Evolutionary conservation across 306 rosid genomes (phyloP).

Genomic region (Vicia sativa): DNA sequence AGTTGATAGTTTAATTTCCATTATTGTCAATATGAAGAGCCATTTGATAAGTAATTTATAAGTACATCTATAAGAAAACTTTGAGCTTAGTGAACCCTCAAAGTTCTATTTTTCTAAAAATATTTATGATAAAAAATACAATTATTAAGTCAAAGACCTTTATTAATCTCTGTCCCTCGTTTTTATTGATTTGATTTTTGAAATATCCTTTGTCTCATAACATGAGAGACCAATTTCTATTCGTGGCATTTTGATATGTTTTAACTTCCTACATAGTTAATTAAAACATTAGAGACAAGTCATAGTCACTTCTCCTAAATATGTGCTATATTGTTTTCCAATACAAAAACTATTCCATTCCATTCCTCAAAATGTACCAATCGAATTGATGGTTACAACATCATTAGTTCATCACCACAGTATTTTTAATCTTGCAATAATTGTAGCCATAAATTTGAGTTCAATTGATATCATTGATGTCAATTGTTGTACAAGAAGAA

Average conservation of each 20-base stretch:
- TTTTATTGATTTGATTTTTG: neutral
- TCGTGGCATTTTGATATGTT: neutral
- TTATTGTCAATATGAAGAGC: too few relatives aligned
- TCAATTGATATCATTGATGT: neutral
- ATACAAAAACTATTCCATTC: constrained; percentile 1
- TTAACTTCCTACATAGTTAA: constrained; percentile 15
- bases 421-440: constrained; percentile 14
- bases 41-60: too few relatives aligned
- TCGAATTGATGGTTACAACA: constrained; percentile 18
- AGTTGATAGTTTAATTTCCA: too few relatives aligned
- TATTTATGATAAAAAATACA: too few relatives aligned
- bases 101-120: too few relatives aligned
- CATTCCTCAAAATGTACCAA: neutral
- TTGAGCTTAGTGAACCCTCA: too few relatives aligned
- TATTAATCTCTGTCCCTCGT: neutral
- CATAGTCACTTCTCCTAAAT: constrained; percentile 16
- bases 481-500: neutral
- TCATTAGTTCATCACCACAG: constrained; percentile 2
- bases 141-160: neutral
- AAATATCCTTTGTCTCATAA: neutral
- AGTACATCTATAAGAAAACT: too few relatives aligned
- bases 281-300: neutral
- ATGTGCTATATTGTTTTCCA: neutral
- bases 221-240: neutral
- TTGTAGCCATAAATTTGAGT: constrained; percentile 12